Percentiles rank a stretch among this genome's conserved stretches.
Evolutionary conservation across 306 rosid species (phyloP).

Genomic region (Fragaria nilgerrensis): DNA sequence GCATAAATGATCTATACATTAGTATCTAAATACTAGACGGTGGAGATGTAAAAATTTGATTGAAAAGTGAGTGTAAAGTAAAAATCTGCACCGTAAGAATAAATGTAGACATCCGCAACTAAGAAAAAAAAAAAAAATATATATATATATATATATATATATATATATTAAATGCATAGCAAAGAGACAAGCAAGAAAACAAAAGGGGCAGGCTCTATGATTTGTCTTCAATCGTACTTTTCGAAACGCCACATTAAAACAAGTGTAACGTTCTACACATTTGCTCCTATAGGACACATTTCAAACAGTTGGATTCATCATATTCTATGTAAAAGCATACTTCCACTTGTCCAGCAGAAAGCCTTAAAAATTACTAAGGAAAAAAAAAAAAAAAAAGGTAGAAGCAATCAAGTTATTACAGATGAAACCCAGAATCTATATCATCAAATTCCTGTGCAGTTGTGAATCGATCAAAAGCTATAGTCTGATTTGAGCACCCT

Average conservation of each 20-base stretch:
- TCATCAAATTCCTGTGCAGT: not conserved
- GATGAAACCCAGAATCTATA: not conserved
- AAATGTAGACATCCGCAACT: too few species aligned
- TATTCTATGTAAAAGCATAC: not conserved
- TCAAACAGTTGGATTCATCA: not conserved
- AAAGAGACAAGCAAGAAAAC: constrained; percentile 5
- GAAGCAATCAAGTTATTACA: constrained; percentile 6
- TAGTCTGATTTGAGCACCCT: constrained; percentile 21
- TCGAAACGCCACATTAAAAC: not conserved
- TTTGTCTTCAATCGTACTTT: not conserved
- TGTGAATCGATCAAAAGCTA: constrained; percentile 6
- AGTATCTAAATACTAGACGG: too few species aligned
- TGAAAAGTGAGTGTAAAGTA: too few species aligned
- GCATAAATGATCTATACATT: too few species aligned
- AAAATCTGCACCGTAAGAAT: too few species aligned
- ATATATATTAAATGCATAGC: not conserved
- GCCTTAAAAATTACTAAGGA: not conserved
- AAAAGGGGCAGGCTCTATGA: not conserved
- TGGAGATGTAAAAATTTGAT: too few species aligned
- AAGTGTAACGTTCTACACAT: not conserved
- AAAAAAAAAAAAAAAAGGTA: not conserved
- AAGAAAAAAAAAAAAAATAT: too few species aligned
- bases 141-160: too few species aligned
- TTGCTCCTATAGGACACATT: not conserved
- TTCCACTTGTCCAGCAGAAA: not conserved